Evolutionary conservation across 2,329 filamentous ascomycete species (phyloP), one percentile per base, ranked within the genome.

Genomic region (Penicillium sp.): DNA sequence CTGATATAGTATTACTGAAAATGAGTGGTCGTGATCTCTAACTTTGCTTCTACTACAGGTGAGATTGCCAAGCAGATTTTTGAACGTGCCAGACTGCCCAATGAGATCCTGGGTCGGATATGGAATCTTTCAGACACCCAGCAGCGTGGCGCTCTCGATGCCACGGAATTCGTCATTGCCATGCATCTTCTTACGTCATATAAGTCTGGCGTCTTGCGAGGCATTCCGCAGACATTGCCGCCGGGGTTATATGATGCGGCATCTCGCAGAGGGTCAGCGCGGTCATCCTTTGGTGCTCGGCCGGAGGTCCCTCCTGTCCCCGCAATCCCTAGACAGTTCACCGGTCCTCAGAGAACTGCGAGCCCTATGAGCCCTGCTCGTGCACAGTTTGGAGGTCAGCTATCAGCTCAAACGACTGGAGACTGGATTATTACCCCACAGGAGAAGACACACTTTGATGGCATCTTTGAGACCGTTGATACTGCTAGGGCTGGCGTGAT

Each of bases 161-260:
- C 83, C 55, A 91, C 89, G 10, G 93, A 97, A 58, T 98, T 98
- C 63, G 86, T 95, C 60, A 94, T 98, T 59, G 93, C 93, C 31
- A 98, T 98, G 93, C 93, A 98, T 65, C 74, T 98, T 45, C 76
- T 98, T 47, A 91, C 88, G 10, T 95, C 89, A 9, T 88, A 87
- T 70, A 95, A 94, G 73, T 85, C 83, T 9, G 86, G 89, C 15
- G 76, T 82, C 19, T 77, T 98, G 64, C 83, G 87, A 49, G 81
- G 79, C 14, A 75, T 97, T 41, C 93, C 93, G 1, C 84, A 74
- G 45, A 80, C 85, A 17, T 77, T 98, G 2, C 93, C 93, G 4
- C 81, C 87, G 9, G 86, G 84, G 8, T 73, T 98, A 4, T 95
- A 94, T 59, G 93, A 98, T 60, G 91, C 90, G 31, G 93, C 93